Conservation (phyloP, 2,329 filamentous ascomycete genomes). For the Trichoderma brevicompactum region DNA sequence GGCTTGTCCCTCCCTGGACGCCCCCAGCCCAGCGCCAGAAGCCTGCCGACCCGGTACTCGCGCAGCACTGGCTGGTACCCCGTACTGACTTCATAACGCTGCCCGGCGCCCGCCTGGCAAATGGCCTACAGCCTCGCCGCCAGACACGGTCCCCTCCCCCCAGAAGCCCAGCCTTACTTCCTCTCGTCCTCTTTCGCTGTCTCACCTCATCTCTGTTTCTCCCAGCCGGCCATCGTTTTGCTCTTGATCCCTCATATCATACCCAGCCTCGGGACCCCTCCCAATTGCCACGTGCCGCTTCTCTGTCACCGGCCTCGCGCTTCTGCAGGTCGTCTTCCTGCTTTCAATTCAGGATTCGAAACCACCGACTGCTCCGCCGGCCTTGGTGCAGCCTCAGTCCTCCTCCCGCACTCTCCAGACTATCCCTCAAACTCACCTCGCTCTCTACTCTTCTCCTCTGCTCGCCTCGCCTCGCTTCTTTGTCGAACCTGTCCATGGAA, state of each 20-base stretch:
- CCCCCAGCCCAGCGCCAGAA: background rate
- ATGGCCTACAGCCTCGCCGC: conserved; percentile 26
- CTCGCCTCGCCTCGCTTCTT: background rate
- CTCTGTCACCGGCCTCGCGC: background rate
- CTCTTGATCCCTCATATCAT: conserved; percentile 28
- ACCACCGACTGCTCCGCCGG: conserved; percentile 14
- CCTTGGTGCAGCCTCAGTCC: conserved; percentile 5
- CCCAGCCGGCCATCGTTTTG: conserved; percentile 22
- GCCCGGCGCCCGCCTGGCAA: conserved; percentile 14
- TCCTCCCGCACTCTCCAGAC: background rate
- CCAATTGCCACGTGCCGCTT: conserved; percentile 8
- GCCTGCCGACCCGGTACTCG: background rate
- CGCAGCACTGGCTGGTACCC: background rate
- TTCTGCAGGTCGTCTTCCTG: background rate
- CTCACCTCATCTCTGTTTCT: conserved; percentile 28
- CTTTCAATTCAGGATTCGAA: conserved; percentile 10
- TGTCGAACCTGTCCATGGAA: conserved; percentile 43
- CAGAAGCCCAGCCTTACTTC: conserved; percentile 28
- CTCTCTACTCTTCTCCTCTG: background rate
- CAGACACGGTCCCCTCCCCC: conserved; percentile 16
- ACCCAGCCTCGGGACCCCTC: conserved; percentile 17
- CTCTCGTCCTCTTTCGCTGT: conserved; percentile 37
- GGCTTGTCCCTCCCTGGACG: conserved; percentile 17
- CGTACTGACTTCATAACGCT: conserved; percentile 4
- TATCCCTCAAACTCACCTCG: background rate